Evolutionary conservation across 768 basidiomycete species (phyloP), one percentile per base, ranked within the genome.

Genomic region (Boletus tomentosulus): DNA sequence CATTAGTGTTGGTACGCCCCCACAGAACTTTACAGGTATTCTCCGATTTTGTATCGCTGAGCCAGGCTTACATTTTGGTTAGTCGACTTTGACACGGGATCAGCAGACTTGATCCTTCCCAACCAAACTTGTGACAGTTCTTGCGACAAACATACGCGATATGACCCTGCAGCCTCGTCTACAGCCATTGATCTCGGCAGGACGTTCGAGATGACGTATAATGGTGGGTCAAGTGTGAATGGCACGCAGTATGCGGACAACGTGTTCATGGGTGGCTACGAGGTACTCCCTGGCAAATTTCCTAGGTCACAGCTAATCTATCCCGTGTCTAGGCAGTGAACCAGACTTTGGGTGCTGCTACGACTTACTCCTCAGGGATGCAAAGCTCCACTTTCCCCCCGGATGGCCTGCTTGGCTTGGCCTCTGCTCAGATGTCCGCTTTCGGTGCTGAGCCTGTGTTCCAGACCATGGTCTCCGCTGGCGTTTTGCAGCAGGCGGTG

Each of bases 41-140:
- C 43, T 48, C 4, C 6, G 7, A 8, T 15, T 25, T 51, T n/a
- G 27, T 31, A 33, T 39, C 44, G 13, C n/a, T 50, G 34, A 31
- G 31, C 31, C 11, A 31, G 39, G 51, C 22, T 8, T 33, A 38
- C 16, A 2, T 24, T 31, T 39, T 28, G 28, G 15, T 22, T n/a
- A 77, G 78, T 81, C 41, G 77, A 79, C 60, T 78, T 80, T 53
- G 80, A 81, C 59, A 81, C 79, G 16, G 78, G 81, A 27, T 80
- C 78, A 41, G 69, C 75, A 44, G 81, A 83, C 64, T 64, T 80
- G 9, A 71, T 83, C 61, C 58, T 79, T 30, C 74, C 77, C 9
- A 55, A 56, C 3, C 16, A 61, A 28, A 27, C 35, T 33, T 76
- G 75, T 50, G 48, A 33, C 35, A 46, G 44, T 30, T 64, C 57